Percentiles rank a stretch among this genome's conserved stretches.
These are phyloP conservation scores for Akanthomyces uredinophilus DNA, from an alignment of 2,329 filamentous ascomycete species.

Conservation along the genomic window DNA sequence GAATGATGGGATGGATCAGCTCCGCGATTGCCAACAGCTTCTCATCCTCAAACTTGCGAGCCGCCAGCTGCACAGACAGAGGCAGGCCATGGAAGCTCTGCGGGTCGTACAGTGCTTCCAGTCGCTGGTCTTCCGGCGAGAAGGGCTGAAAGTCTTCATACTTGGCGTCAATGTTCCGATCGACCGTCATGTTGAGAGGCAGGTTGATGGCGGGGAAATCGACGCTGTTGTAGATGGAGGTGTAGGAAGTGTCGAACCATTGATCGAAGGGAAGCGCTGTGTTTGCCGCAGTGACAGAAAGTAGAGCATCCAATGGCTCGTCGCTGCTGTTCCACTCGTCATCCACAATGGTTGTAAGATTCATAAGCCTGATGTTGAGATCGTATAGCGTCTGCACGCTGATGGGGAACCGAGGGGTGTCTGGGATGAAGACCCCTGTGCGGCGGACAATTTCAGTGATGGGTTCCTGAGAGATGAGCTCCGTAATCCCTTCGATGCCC, in stretches of 20 bases:
- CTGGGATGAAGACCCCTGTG: neutral
- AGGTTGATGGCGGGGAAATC: neutral
- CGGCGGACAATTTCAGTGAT: neutral
- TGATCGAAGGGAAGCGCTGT: neutral
- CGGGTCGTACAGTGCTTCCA: slow-evolving; percentile 12
- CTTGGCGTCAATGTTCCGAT: neutral
- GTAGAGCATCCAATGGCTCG: neutral
- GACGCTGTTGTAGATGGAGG: neutral
- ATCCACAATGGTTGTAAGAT: neutral
- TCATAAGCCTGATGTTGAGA: neutral
- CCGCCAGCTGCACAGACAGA: slow-evolving; percentile 14
- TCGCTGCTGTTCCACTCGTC: neutral
- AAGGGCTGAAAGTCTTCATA: neutral
- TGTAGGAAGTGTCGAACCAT: neutral
- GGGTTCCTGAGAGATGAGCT: neutral
- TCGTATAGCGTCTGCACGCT: neutral
- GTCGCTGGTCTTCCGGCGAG: neutral
- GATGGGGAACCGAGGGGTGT: neutral
- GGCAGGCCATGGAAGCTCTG: slow-evolving; percentile 16
- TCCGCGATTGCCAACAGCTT: slow-evolving; percentile 17
- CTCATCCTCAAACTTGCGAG: slow-evolving; percentile 16
- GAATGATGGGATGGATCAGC: neutral
- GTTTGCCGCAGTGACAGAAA: neutral
- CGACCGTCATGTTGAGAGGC: neutral
- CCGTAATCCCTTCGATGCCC: neutral